Evolutionary conservation across 441 rosid genomes (phyloP).

Genomic region (Brassica balearica): DNA sequence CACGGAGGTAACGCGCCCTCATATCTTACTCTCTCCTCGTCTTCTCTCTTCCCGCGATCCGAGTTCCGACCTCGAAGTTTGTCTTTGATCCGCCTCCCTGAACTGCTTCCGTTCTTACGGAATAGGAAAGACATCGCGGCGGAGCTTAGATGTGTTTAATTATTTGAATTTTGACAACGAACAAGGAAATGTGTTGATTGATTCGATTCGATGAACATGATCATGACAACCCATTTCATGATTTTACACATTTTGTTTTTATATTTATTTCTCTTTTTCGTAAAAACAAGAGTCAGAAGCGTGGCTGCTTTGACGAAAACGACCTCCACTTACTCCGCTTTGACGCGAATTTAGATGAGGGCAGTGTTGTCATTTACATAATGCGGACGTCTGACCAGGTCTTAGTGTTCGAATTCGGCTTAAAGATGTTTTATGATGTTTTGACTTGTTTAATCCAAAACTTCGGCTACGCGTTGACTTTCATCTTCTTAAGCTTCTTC

Average conservation of each 20-base stretch:
- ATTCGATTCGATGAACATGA: conserved; percentile 16
- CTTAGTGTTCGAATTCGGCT: conserved; percentile 21
- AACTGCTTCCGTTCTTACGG: conserved; percentile 43
- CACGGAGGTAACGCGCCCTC: conserved; percentile 35
- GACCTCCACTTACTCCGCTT: background rate
- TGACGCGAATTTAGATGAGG: background rate
- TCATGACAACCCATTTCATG: conserved; percentile 44
- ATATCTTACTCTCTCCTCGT: conserved; percentile 12
- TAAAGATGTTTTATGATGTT: conserved; percentile 1
- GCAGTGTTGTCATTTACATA: background rate
- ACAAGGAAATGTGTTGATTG: conserved; percentile 27
- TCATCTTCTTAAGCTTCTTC: background rate
- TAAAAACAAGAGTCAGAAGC: background rate
- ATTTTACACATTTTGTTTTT: conserved; percentile 14
- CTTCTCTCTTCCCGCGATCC: conserved; percentile 36
- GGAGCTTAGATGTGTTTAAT: conserved; percentile 7
- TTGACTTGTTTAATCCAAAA: conserved; percentile 29
- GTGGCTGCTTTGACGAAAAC: conserved; percentile 26
- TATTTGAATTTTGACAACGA: conserved; percentile 12
- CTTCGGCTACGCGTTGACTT: conserved; percentile 16
- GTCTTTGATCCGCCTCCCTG: conserved; percentile 47
- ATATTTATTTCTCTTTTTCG: background rate
- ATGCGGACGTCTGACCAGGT: conserved; percentile 23
- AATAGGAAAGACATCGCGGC: conserved; percentile 42
- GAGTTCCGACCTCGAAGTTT: conserved; percentile 30